Evolutionary conservation across 2,329 filamentous ascomycete species (phyloP).

Genomic region (Aquanectria penicillioides): DNA sequence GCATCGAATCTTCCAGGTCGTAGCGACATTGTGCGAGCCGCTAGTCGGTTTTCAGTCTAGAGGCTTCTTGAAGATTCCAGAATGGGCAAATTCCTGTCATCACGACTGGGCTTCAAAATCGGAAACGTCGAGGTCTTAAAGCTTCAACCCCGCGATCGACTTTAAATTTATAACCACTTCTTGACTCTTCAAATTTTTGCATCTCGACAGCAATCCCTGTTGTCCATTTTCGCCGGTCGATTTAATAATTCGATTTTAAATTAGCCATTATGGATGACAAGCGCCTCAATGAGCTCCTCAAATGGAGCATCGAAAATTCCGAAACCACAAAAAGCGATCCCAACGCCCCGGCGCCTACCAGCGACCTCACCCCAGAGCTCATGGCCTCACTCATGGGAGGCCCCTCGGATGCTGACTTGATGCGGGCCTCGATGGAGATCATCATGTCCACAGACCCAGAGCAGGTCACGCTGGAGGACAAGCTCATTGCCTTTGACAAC

Average conservation of each 20-base stretch:
- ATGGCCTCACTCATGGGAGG: constrained; percentile 83
- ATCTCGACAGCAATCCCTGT: no score
- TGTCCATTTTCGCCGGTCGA: constrained; percentile 18
- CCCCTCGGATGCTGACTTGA: constrained; percentile 89
- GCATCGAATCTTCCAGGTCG: constrained; percentile 30
- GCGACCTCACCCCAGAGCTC: constrained; percentile 72
- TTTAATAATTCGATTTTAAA: constrained; percentile 6
- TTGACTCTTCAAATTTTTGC: no score
- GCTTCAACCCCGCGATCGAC: constrained; percentile 16
- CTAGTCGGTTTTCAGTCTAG: constrained; percentile 43
- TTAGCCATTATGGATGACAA: constrained; percentile 58
- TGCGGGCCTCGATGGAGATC: constrained; percentile 84
- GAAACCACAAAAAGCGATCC: constrained; percentile 44
- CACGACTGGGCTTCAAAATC: constrained; percentile 27
- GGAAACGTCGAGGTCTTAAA: constrained; percentile 22
- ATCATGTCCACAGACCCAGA: constrained; percentile 71
- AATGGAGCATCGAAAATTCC: constrained; percentile 74
- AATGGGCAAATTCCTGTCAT: constrained; percentile 45
- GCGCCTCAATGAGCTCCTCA: constrained; percentile 78
- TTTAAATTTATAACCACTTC: no score
- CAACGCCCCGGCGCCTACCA: constrained; percentile 45
- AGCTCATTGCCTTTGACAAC: constrained; percentile 90
- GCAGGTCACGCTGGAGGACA: constrained; percentile 73
- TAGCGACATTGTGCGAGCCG: neutral
- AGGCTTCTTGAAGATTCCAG: constrained; percentile 55